Evolutionary conservation across 1,284 basidiomycete genomes (phyloP).

Genomic region (Apiotrichum mycotoxinovorans): DNA sequence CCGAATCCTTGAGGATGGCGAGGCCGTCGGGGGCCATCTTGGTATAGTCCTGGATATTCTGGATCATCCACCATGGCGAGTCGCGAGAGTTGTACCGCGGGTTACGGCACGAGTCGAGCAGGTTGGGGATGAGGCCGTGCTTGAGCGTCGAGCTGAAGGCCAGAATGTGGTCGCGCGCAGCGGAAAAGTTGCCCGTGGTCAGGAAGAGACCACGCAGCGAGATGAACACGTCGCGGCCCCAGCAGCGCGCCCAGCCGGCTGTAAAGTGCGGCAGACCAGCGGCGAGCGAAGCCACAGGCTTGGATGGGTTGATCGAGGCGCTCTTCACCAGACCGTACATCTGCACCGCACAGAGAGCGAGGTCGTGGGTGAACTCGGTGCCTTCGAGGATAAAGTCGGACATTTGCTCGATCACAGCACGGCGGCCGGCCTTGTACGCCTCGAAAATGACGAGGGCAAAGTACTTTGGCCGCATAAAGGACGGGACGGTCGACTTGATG

Average conservation of each 20-base stretch:
- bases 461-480: slow-evolving; percentile 87
- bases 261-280: slow-evolving; percentile 94
- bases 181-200: slow-evolving; percentile 82
- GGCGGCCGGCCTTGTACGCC: slow-evolving; percentile 83
- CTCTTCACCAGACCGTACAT: slow-evolving; percentile 87
- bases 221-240: slow-evolving; percentile 97
- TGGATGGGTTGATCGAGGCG: slow-evolving; percentile 68
- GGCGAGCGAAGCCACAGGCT: slow-evolving; percentile 72
- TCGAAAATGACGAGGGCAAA: slow-evolving; percentile 84
- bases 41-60: slow-evolving; percentile 95
- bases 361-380: slow-evolving; percentile 80
- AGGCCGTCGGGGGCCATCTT: slow-evolving; percentile 78
- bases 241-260: slow-evolving; percentile 85
- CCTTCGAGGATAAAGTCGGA: slow-evolving; percentile 80
- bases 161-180: slow-evolving; percentile 79
- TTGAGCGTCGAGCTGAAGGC: slow-evolving; percentile 75
- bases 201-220: slow-evolving; percentile 86
- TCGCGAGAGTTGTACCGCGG: slow-evolving; percentile 62
- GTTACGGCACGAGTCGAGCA: slow-evolving; percentile 78
- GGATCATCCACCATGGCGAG: slow-evolving; percentile 78
- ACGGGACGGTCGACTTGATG: slow-evolving; percentile 68
- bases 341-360: slow-evolving; percentile 81
- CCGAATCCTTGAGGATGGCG: slow-evolving; percentile 70
- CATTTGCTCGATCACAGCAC: slow-evolving; percentile 74
- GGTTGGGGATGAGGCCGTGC: slow-evolving; percentile 87